These are phyloP conservation scores for Coniochaeta sp. DNA, from an alignment of 2,329 filamentous ascomycete genomes.

Conservation along the genomic window DNA sequence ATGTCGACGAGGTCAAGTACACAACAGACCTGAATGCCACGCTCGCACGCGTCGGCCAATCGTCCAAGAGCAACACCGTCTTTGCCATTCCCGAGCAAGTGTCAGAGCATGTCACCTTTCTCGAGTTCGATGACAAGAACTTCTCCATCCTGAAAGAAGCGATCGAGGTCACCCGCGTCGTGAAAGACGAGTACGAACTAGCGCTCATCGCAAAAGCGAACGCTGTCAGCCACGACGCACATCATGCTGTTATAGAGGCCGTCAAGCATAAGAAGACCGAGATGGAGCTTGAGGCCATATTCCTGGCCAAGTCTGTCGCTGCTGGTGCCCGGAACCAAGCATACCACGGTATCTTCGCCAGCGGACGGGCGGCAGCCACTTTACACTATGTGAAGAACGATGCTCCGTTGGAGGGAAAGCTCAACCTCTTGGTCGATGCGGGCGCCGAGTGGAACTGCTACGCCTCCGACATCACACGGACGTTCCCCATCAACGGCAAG, in stretches of 20 bases:
- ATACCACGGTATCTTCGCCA: conserved; percentile 80
- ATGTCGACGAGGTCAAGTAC: conserved; percentile 70
- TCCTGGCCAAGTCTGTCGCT: conserved; percentile 68
- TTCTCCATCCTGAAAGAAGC: conserved; percentile 47
- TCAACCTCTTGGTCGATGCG: conserved; percentile 77
- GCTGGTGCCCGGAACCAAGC: conserved; percentile 75
- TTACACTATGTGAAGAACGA: conserved; percentile 84
- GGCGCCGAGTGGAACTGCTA: conserved; percentile 72
- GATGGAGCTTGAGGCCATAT: conserved; percentile 73
- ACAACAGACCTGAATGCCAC: conserved; percentile 68
- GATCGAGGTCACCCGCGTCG: conserved; percentile 59
- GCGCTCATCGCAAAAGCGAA: conserved; percentile 68
- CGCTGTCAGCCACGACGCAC: conserved; percentile 58
- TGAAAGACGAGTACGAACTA: conserved; percentile 71
- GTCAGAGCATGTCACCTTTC: conserved; percentile 62
- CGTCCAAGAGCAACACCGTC: conserved; percentile 39
- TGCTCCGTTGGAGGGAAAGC: conserved; percentile 59
- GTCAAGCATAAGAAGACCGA: conserved; percentile 66
- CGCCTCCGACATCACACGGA: conserved; percentile 68
- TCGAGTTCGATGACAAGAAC: conserved; percentile 61
- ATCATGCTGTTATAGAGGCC: conserved; percentile 52
- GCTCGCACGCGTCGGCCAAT: conserved; percentile 45
- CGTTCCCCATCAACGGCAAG: conserved; percentile 71
- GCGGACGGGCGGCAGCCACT: conserved; percentile 72
- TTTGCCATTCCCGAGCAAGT: conserved; percentile 77